phyloP scores from a whole-genome alignment of 2,329 filamentous ascomycete species.

The Akanthomyces lecanii region DNA sequence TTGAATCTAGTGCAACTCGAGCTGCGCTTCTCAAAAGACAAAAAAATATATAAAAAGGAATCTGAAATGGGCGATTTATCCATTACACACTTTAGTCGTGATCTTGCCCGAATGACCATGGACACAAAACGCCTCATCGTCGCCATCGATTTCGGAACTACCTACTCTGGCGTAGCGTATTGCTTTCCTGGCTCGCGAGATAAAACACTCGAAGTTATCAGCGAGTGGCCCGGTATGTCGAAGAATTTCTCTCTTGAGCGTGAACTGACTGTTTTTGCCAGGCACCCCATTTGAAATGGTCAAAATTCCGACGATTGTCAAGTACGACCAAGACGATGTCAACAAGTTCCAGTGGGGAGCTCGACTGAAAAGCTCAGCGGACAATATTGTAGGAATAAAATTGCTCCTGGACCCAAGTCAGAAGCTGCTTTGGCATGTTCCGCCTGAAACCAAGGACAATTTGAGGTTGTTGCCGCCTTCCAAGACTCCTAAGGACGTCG shows the following conservation, averaged over 20 bases:
- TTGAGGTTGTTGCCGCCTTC: slow-evolving; percentile 13
- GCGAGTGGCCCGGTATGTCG: slow-evolving; percentile 22
- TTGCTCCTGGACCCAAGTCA: slow-evolving; percentile 21
- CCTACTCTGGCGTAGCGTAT: slow-evolving; percentile 2
- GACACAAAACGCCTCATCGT: background rate
- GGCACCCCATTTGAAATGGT: background rate
- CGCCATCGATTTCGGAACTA: slow-evolving; percentile 8
- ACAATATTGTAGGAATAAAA: slow-evolving; percentile 21
- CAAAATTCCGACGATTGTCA: slow-evolving; percentile 22
- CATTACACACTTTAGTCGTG: background rate
- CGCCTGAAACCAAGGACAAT: background rate
- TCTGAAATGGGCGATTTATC: background rate
- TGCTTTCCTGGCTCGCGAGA: background rate
- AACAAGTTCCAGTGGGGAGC: slow-evolving; percentile 19
- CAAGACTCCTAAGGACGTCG: slow-evolving; percentile 18
- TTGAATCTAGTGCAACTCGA: too few species aligned
- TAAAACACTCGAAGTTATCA: background rate
- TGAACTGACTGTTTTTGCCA: background rate
- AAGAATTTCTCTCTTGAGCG: background rate
- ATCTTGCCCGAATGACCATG: background rate
- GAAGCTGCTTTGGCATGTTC: slow-evolving; percentile 18
- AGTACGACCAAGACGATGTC: slow-evolving; percentile 7
- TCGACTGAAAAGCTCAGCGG: background rate
- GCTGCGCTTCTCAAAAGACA: too few species aligned
- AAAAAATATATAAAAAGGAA: background rate